Base-by-base conservation (phyloP, 192 early-diverging fungal species). In the Gaertneriomyces semiglobifer region DNA sequence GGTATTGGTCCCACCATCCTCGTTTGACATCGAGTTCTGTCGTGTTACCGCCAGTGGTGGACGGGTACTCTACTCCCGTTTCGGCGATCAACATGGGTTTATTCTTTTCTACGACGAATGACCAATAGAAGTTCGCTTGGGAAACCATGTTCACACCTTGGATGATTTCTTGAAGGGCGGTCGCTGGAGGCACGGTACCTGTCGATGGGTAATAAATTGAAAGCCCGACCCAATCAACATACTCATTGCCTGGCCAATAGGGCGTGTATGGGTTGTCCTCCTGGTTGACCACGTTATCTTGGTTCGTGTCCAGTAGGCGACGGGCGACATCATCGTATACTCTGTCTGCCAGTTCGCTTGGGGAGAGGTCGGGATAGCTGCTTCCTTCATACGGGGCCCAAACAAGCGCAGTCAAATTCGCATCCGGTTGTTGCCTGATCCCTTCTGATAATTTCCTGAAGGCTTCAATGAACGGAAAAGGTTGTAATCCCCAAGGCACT, bases 191-290 rank as follows among this genome's bases (percentile, higher is more conserved):
- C 11, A 73, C n/a, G 18, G 38, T 73, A 9, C 9, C 55, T n/a
- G 16, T n/a, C 69, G 60, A 73, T 7, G 72, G 72, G 42, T 69
- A 44, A 44, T 69, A 69, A n/a, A 69, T 39, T 5, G 62, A 61
- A 11, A 72, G 53, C 7, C 74, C 70, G 44, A 75, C 74, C 74
- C 74, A 75, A 60, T 75, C 74, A 1, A 75, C 74, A 43, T 61
- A 43, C 62, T 69, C 60, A 38, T 77, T 66, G 40, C 70, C 73
- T 38, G 77, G 77, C 10, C 52, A 77, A 51, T 63, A 77, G 6
- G 69, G 64, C 12, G 58, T 20, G 61, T 75, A 77, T 18, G 76
- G 76, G 44, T 77, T 69, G 39, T 77, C 73, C 14, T 20, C 12
- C 6, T 43, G 12, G 19, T 16, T 62, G n/a, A 76, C 4, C 5